A percentile compares a stretch with the other conserved stretches of the same genome.
Conservation (phyloP, 306 rosid species). For the Alnus glutinosa region DNA sequence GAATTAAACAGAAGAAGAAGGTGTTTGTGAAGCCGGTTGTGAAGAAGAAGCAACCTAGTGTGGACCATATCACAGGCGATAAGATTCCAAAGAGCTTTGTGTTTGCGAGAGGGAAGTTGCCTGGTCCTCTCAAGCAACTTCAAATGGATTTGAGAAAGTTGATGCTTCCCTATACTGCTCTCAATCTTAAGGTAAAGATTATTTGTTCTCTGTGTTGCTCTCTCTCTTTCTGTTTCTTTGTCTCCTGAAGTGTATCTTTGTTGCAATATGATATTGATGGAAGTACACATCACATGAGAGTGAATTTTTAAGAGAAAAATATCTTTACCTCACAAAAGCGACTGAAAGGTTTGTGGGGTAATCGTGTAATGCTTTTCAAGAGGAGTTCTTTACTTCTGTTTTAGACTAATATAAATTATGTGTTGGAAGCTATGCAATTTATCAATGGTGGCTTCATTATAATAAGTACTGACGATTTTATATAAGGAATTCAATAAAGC, state of each 20-base stretch:
- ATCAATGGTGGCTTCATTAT: neutral
- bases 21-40: conserved; percentile 56
- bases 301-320: neutral
- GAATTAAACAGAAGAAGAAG: conserved; percentile 40
- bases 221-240: neutral
- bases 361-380: neutral
- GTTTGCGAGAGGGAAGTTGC: conserved; percentile 76
- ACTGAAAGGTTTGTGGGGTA: neutral
- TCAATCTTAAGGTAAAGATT: conserved; percentile 59
- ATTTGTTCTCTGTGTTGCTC: neutral
- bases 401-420: neutral
- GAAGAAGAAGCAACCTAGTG: conserved; percentile 54
- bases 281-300: neutral
- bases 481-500: conserved; percentile 14
- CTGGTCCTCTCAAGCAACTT: conserved; percentile 81
- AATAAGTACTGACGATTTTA: neutral
- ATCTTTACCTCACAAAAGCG: neutral
- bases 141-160: conserved; percentile 87
- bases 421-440: neutral
- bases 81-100: conserved; percentile 91
- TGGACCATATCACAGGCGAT: conserved; percentile 89
- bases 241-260: neutral
- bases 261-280: neutral
- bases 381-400: neutral
- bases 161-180: conserved; percentile 89